phyloP scores from a whole-genome alignment of 352 stramenopile genomes.

The Globisporangium recalcitrans region DNA sequence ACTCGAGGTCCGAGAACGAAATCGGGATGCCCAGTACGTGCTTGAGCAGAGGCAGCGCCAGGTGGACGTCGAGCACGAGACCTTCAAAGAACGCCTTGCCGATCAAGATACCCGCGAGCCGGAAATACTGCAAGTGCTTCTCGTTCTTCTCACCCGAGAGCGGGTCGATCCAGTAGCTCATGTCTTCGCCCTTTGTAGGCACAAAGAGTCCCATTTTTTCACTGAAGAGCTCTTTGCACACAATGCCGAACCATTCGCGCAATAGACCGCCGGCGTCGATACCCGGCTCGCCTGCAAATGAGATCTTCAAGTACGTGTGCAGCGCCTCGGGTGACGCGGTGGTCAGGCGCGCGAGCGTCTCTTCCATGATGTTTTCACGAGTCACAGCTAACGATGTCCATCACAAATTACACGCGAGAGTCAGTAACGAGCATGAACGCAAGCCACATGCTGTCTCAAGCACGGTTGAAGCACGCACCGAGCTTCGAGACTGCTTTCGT shows the following conservation, averaged over 20 bases:
- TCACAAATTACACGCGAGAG: neutral
- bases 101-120: slow-evolving; percentile 53
- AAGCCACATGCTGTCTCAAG: neutral
- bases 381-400: slow-evolving; percentile 31
- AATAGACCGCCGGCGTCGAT: slow-evolving; percentile 63
- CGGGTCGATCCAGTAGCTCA: slow-evolving; percentile 72
- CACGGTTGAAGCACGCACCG: slow-evolving; percentile 28
- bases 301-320: slow-evolving; percentile 67
- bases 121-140: slow-evolving; percentile 51
- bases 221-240: slow-evolving; percentile 52
- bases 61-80: slow-evolving; percentile 52
- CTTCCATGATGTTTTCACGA: slow-evolving; percentile 50
- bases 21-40: slow-evolving; percentile 67
- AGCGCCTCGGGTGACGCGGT: slow-evolving; percentile 35
- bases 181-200: slow-evolving; percentile 51
- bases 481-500: slow-evolving; percentile 63
- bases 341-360: slow-evolving; percentile 41
- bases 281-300: slow-evolving; percentile 53
- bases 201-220: slow-evolving; percentile 47
- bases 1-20: slow-evolving; percentile 74
- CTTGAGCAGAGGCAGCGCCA: slow-evolving; percentile 66
- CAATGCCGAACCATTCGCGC: slow-evolving; percentile 65
- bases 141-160: slow-evolving; percentile 39
- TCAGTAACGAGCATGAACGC: neutral
- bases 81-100: slow-evolving; percentile 64